Conservation (phyloP, 1,284 basidiomycete species). For the Phlebopus sp. region DNA sequence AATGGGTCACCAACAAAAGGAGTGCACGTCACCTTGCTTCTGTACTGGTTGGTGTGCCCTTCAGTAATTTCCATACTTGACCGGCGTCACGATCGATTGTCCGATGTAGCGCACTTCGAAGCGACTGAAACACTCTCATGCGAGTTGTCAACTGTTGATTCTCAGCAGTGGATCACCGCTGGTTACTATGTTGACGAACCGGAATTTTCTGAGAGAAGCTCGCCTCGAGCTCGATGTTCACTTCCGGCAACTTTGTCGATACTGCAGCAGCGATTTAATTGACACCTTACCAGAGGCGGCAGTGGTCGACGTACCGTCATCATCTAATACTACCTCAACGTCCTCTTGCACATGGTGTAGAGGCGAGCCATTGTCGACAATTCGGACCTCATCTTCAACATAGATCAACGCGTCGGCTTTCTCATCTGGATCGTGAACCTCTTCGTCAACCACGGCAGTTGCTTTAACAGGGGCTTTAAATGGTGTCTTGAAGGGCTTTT, state of each 20-base stretch:
- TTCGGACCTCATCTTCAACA: conserved; percentile 1
- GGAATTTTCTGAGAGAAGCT: conserved; percentile 60
- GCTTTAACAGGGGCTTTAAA: conserved; percentile 38
- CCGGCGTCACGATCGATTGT: conserved; percentile 28
- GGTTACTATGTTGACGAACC: conserved; percentile 35
- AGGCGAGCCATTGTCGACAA: conserved; percentile 12
- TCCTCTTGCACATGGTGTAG: background rate
- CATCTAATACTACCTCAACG: background rate
- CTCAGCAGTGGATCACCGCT: background rate
- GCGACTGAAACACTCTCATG: conserved; percentile 26
- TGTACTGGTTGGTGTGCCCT: conserved; percentile 12
- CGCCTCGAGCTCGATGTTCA: conserved; percentile 50
- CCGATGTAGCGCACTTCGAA: conserved; percentile 36
- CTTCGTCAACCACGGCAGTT: conserved; percentile 10
- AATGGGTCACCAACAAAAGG: too few relatives aligned
- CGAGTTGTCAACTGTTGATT: conserved; percentile 30
- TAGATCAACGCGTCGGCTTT: background rate
- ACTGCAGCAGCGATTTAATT: conserved; percentile 15
- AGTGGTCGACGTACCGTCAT: conserved; percentile 10
- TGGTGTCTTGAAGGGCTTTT: conserved; percentile 55
- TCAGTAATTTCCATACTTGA: conserved; percentile 12
- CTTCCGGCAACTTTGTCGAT: conserved; percentile 38
- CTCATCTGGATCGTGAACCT: background rate
- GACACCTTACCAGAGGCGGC: background rate
- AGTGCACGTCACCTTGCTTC: conserved; percentile 19